phyloP scores from a whole-genome alignment of 306 rosid genomes.

The Fragaria vesca region DNA sequence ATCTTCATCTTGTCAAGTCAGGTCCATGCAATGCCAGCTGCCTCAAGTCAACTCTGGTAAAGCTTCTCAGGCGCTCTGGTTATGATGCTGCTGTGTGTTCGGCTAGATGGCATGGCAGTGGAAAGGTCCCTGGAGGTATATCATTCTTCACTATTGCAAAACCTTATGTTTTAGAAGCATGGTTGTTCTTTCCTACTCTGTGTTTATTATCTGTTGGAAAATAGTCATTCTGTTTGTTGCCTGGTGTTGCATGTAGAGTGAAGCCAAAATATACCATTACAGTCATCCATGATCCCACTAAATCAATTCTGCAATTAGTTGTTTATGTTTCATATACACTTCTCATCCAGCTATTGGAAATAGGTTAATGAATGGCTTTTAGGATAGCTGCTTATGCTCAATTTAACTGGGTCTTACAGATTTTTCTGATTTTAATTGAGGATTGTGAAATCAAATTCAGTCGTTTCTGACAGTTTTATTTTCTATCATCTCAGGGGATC shows the following conservation, averaged over 20 bases:
- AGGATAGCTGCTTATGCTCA: neutral
- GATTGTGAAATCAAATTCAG: neutral
- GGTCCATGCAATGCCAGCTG: constrained; percentile 85
- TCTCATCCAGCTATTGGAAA: neutral
- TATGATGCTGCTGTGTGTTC: constrained; percentile 88
- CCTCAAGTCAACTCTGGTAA: constrained; percentile 73
- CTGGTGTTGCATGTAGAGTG: neutral
- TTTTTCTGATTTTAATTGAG: neutral
- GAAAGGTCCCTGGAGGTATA: constrained; percentile 98
- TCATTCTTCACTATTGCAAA: neutral
- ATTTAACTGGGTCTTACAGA: neutral
- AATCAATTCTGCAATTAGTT: neutral
- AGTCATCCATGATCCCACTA: neutral
- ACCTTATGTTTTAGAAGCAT: neutral
- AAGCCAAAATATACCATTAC: neutral
- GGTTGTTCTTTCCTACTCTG: neutral
- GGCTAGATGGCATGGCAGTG: constrained; percentile 83
- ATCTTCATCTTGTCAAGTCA: constrained; percentile 50
- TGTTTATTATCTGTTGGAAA: neutral
- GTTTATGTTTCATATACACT: neutral
- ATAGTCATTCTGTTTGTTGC: neutral
- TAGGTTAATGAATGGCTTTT: neutral
- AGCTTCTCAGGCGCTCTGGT: constrained; percentile 74
- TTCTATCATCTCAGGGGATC: constrained; percentile 57
- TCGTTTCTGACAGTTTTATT: neutral